phyloP scores from a whole-genome alignment of 2,329 filamentous ascomycete species.

The Curvularia sp. region DNA sequence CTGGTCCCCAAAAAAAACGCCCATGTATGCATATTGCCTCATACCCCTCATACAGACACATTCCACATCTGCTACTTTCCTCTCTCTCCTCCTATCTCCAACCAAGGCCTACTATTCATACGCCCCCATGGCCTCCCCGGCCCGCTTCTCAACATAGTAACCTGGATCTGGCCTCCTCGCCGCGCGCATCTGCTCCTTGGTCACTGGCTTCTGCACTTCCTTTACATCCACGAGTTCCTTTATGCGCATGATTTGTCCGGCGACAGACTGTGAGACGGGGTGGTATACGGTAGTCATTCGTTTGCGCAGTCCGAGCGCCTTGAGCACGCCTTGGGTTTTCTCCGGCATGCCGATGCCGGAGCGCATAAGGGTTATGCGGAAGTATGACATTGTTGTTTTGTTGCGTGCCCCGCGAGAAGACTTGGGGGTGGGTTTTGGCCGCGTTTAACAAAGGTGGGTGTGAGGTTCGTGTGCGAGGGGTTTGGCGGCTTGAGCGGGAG shows the following conservation, averaged over 20 bases:
- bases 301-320: conserved; percentile 83
- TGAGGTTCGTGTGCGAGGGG: background rate
- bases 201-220: conserved; percentile 73
- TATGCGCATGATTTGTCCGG: conserved; percentile 91
- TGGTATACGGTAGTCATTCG: conserved; percentile 90
- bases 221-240: conserved; percentile 88
- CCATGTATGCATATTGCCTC: background rate
- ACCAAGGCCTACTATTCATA: conserved; percentile 13
- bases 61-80: background rate
- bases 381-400: conserved; percentile 70
- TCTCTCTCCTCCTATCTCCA: background rate
- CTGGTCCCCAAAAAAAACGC: background rate
- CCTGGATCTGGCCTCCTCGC: conserved; percentile 77
- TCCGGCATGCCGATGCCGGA: conserved; percentile 84
- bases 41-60: background rate
- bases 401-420: conserved; percentile 3
- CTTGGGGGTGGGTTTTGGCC: conserved; percentile 1
- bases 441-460: conserved; percentile 7
- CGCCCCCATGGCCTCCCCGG: conserved; percentile 29
- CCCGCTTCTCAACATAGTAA: conserved; percentile 75
- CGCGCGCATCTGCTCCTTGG: conserved; percentile 71
- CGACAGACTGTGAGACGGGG: conserved; percentile 78
- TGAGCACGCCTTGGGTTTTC: conserved; percentile 80
- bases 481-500: conserved; percentile 1
- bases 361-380: conserved; percentile 89